Evolutionary conservation across 2,329 filamentous ascomycete genomes (phyloP).

Genomic region (Sphaerulina populicola): DNA sequence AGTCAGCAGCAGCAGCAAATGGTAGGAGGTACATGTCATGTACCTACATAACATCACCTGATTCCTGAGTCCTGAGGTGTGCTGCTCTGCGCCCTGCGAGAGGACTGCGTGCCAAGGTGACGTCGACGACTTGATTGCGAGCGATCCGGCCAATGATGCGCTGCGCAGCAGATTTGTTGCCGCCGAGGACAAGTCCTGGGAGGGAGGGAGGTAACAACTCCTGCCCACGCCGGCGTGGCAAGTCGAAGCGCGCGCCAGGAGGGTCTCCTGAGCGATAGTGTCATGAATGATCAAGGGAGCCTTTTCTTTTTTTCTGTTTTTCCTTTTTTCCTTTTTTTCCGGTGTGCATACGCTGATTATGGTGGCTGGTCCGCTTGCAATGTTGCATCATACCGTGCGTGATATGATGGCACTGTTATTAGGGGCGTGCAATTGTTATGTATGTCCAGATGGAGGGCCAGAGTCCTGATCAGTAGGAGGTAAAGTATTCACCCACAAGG

Average conservation of each 20-base stretch:
- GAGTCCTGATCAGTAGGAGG: background rate
- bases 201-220: background rate
- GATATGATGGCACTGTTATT: background rate
- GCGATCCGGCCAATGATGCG: background rate
- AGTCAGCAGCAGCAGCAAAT: background rate
- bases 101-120: background rate
- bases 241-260: background rate
- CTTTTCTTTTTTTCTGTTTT: too few relatives aligned
- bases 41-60: background rate
- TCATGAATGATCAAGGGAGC: background rate
- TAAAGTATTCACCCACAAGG: background rate
- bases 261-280: background rate
- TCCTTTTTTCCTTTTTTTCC: too few relatives aligned
- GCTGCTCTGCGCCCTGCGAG: too few relatives aligned
- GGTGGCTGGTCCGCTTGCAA: background rate
- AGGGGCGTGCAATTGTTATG: background rate
- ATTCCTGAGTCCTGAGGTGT: too few relatives aligned
- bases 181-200: background rate
- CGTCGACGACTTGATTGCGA: background rate
- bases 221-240: background rate
- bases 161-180: background rate
- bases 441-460: background rate
- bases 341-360: background rate
- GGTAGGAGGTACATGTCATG: too few relatives aligned
- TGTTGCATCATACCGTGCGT: background rate